These are phyloP conservation scores for Castanea sativa DNA, from an alignment of 306 rosid genomes.

Conservation along the genomic window DNA sequence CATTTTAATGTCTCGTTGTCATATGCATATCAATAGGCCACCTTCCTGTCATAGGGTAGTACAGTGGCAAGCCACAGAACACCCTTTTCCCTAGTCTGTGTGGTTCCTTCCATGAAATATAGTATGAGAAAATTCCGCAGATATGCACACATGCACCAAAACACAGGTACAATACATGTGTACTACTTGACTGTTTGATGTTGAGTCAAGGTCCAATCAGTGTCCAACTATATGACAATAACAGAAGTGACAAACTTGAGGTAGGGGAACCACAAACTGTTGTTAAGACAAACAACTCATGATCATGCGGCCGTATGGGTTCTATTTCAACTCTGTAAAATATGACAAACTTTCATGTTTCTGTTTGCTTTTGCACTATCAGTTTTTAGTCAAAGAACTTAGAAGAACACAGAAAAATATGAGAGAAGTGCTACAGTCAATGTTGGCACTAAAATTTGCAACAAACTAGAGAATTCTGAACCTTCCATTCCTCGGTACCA, in stretches of 20 bases:
- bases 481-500: constrained; percentile 15
- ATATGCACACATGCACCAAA: background rate
- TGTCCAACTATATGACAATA: background rate
- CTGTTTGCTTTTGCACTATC: background rate
- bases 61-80: background rate
- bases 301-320: constrained; percentile 14
- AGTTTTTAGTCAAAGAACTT: constrained; percentile 3
- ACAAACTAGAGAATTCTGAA: background rate
- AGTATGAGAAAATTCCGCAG: background rate
- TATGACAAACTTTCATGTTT: constrained; percentile 2
- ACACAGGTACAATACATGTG: background rate
- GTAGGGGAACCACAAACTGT: constrained; percentile 9
- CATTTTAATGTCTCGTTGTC: background rate
- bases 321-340: background rate
- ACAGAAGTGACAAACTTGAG: constrained; percentile 4
- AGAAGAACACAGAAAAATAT: background rate
- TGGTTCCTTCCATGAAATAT: background rate
- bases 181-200: background rate
- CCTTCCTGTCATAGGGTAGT: background rate
- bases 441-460: background rate
- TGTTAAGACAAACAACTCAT: constrained; percentile 10
- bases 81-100: background rate
- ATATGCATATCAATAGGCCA: background rate
- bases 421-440: constrained; percentile 1
- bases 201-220: background rate